Conservation (phyloP, 2,329 filamentous ascomycete genomes). For the Polychaeton citri region DNA sequence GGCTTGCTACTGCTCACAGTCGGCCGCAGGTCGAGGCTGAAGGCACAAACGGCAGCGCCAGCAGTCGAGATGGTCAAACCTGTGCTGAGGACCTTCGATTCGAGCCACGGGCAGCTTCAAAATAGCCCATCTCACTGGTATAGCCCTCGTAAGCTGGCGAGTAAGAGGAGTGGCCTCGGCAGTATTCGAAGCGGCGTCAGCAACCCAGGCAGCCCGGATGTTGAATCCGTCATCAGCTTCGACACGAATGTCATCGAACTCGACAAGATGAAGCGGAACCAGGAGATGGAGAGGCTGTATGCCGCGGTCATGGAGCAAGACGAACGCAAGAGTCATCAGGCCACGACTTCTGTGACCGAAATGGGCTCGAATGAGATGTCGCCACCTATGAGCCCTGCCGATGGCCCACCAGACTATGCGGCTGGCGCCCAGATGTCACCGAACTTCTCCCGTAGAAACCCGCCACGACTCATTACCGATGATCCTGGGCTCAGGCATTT, state of each 20-base stretch:
- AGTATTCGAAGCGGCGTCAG: constrained; percentile 27
- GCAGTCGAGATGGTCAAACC: constrained; percentile 45
- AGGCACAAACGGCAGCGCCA: constrained; percentile 34
- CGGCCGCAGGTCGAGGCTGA: constrained; percentile 29
- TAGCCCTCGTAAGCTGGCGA: constrained; percentile 10
- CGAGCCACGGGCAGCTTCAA: constrained; percentile 20
- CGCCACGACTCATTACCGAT: constrained; percentile 15
- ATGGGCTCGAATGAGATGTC: neutral
- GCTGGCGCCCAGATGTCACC: constrained; percentile 2
- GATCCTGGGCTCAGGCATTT: constrained; percentile 14
- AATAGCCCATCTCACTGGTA: constrained; percentile 17
- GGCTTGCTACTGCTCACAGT: constrained; percentile 43
- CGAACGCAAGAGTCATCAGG: constrained; percentile 28
- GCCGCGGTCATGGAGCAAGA: constrained; percentile 87
- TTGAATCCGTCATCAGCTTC: constrained; percentile 54
- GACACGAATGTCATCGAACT: constrained; percentile 63
- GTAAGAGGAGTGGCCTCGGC: constrained; percentile 13
- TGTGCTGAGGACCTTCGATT: constrained; percentile 19
- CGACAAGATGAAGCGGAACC: constrained; percentile 61
- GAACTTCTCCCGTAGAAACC: constrained; percentile 6
- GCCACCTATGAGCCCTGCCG: neutral
- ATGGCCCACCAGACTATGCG: neutral
- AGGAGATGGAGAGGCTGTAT: constrained; percentile 82
- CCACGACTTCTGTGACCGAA: constrained; percentile 5
- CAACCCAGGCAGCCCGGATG: constrained; percentile 27